phyloP scores from a whole-genome alignment of 164 flowering plant species.

The Nymphaea thermarum region DNA sequence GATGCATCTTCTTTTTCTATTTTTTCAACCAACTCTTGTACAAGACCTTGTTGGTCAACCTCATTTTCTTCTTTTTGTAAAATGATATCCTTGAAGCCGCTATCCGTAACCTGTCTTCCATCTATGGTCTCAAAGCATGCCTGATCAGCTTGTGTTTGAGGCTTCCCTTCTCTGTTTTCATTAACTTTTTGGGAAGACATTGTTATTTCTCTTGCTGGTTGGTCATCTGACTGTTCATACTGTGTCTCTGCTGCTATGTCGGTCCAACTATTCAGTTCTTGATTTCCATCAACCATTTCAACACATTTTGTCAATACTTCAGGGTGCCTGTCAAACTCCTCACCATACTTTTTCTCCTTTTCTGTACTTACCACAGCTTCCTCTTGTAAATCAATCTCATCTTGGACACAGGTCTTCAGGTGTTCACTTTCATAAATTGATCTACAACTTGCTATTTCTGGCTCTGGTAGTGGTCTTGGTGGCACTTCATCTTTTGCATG shows the following conservation, averaged over 20 bases:
- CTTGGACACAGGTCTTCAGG: neutral
- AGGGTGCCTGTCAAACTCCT: slow-evolving; percentile 3
- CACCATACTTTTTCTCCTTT: slow-evolving; percentile 5
- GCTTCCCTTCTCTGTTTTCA: neutral
- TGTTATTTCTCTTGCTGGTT: too few relatives aligned
- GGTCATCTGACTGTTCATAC: neutral
- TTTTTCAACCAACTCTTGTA: neutral
- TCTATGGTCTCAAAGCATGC: slow-evolving; percentile 3
- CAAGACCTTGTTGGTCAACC: slow-evolving; percentile 5
- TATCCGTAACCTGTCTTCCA: neutral
- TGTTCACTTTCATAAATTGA: slow-evolving; percentile 3
- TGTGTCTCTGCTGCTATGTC: slow-evolving; percentile 4
- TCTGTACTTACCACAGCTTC: slow-evolving; percentile 4
- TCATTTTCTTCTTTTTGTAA: slow-evolving; percentile 9
- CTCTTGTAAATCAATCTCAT: slow-evolving; percentile 4
- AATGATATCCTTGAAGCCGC: slow-evolving; percentile 1
- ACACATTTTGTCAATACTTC: slow-evolving; percentile 4
- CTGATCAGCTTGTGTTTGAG: neutral
- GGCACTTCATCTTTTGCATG: neutral
- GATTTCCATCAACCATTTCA: slow-evolving; percentile 9
- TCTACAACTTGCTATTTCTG: too few relatives aligned
- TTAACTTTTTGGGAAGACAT: neutral
- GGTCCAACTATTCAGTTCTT: slow-evolving; percentile 5
- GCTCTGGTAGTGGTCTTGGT: neutral
- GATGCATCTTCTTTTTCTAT: slow-evolving; percentile 10